Conservation (phyloP, 1,284 basidiomycete genomes). For the Naganishia sp. region DNA sequence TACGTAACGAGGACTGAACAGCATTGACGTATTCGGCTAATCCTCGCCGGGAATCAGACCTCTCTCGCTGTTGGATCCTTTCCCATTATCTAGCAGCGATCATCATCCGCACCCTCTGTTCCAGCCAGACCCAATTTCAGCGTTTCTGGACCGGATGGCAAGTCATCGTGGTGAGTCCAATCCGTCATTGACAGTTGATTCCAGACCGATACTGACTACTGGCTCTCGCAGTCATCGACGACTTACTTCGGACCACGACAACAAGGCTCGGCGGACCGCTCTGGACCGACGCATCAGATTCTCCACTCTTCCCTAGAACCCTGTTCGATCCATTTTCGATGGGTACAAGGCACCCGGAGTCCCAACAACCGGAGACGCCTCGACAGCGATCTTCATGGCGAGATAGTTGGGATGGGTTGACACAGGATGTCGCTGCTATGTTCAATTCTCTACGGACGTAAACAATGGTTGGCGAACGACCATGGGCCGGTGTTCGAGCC, state of each 20-base stretch:
- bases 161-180: not conserved
- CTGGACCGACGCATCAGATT: not conserved
- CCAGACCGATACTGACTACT: no score
- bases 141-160: slow-evolving; percentile 6
- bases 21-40: not conserved
- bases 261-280: not conserved
- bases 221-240: not conserved
- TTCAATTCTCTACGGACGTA: not conserved
- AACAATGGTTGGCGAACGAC: no score
- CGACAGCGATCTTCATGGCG: no score
- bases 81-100: not conserved
- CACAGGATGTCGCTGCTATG: not conserved
- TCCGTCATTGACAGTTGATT: not conserved
- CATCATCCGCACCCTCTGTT: not conserved
- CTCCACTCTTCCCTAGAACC: not conserved
- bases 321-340: not conserved
- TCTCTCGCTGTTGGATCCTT: not conserved
- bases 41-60: not conserved
- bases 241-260: not conserved
- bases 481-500: no score
- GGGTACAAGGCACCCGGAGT: not conserved
- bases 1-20: not conserved
- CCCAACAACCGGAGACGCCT: not conserved
- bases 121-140: slow-evolving; percentile 12
- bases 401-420: not conserved